Conservation (phyloP, 345 rosid genomes). For the Capsella bursapastoris region DNA sequence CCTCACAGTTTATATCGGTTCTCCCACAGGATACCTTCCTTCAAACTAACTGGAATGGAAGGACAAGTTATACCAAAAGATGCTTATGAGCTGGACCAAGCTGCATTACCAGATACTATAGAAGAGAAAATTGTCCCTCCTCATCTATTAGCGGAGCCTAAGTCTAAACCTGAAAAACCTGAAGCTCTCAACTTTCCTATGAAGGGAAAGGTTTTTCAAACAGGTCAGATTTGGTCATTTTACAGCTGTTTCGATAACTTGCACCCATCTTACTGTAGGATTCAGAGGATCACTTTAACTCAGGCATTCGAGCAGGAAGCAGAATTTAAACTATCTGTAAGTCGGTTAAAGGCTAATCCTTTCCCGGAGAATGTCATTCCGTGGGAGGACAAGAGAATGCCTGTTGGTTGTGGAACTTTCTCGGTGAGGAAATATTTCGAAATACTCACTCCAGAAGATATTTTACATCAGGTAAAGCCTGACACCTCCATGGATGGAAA, state of each 20-base stretch:
- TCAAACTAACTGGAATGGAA: constrained; percentile 55
- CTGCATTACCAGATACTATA: constrained; percentile 1
- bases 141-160: not conserved
- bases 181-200: constrained; percentile 44
- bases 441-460: constrained; percentile 44
- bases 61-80: constrained; percentile 49
- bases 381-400: constrained; percentile 56
- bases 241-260: constrained; percentile 53
- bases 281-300: constrained; percentile 48
- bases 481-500: constrained; percentile 47
- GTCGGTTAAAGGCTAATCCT: constrained; percentile 66
- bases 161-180: constrained; percentile 15
- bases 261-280: constrained; percentile 68
- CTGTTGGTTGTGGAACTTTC: constrained; percentile 72
- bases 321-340: constrained; percentile 53
- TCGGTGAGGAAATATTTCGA: constrained; percentile 42
- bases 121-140: not conserved
- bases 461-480: constrained; percentile 55
- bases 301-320: constrained; percentile 27
- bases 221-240: constrained; percentile 70
- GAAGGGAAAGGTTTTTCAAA: constrained; percentile 50
- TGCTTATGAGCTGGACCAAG: constrained; percentile 33
- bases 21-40: constrained; percentile 73
- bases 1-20: constrained; percentile 61
- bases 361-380: constrained; percentile 45